phyloP scores from a whole-genome alignment of 202 grass and related monocot genomes.

The Saccharum hybrid region DNA sequence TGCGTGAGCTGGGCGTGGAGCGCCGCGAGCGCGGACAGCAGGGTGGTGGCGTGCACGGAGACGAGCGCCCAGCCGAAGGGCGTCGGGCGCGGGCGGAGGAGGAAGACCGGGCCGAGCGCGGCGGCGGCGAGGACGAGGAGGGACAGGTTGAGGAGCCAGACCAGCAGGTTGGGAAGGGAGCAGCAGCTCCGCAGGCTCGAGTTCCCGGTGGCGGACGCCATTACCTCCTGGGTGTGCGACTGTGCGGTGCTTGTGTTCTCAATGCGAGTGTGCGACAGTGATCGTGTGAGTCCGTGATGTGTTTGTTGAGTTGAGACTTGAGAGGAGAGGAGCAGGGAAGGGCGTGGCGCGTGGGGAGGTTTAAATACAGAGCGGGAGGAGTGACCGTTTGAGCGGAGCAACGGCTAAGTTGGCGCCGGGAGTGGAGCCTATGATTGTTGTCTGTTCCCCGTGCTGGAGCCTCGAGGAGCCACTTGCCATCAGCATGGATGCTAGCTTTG shows the following conservation, averaged over 20 bases:
- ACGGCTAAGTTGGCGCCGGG: conserved; percentile 46
- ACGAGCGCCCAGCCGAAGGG: conserved; percentile 75
- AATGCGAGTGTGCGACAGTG: background rate
- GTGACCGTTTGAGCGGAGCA: conserved; percentile 46
- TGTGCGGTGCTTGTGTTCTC: background rate
- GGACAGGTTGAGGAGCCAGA: conserved; percentile 63
- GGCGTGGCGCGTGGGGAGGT: background rate
- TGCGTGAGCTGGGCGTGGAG: conserved; percentile 57
- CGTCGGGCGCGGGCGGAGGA: conserved; percentile 60
- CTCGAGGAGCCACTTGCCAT: background rate
- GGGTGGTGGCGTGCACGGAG: conserved; percentile 58
- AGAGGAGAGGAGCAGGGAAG: background rate
- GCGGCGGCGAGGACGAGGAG: conserved; percentile 63
- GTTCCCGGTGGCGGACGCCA: conserved; percentile 27
- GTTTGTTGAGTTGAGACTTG: too few species aligned
- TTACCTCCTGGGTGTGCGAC: background rate
- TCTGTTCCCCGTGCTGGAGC: conserved; percentile 7
- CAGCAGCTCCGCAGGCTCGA: conserved; percentile 51
- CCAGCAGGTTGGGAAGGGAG: conserved; percentile 55
- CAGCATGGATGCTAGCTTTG: background rate
- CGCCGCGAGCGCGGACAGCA: conserved; percentile 60
- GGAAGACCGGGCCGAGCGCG: conserved; percentile 61
- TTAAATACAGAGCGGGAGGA: conserved; percentile 41
- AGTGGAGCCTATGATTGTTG: conserved; percentile 29
- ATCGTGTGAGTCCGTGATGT: background rate